Conservation (phyloP, 176 grass and related monocot genomes). For the Raddia guianensis region DNA sequence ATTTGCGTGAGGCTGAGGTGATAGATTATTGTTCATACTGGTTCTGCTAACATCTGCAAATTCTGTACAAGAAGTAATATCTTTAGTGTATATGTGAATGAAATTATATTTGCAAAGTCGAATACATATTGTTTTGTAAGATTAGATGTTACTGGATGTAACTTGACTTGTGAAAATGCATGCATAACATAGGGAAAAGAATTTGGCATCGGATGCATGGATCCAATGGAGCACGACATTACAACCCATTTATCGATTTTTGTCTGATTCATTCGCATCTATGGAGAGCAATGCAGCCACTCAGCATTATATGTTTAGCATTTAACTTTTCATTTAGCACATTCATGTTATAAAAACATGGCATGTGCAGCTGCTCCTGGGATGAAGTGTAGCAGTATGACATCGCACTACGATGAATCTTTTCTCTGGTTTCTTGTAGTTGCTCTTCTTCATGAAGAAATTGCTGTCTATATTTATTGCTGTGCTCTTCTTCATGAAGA, state of each 20-base stretch:
- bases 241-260: not conserved
- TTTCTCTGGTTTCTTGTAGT: not conserved
- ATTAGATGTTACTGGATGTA: conserved; percentile 9
- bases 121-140: conserved; percentile 17
- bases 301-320: not conserved
- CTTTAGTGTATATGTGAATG: not conserved
- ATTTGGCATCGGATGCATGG: not conserved
- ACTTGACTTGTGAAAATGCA: not conserved
- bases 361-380: not conserved
- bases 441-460: conserved; percentile 4
- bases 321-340: conserved; percentile 13
- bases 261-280: conserved; percentile 8
- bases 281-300: not conserved
- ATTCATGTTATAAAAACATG: conserved; percentile 15
- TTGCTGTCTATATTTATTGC: conserved; percentile 4
- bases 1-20: conserved; percentile 81
- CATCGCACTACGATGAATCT: not conserved
- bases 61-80: not conserved
- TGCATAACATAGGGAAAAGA: not conserved
- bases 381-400: not conserved
- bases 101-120: not conserved
- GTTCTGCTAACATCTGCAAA: not conserved
- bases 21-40: conserved; percentile 30
- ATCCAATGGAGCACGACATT: conserved; percentile 11
- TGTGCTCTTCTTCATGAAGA: conserved; percentile 3